A percentile compares a stretch with the other conserved stretches of the same genome.
Evolutionary conservation across 2,329 filamentous ascomycete species (phyloP).

Genomic region (Hymenoscyphus scutula): DNA sequence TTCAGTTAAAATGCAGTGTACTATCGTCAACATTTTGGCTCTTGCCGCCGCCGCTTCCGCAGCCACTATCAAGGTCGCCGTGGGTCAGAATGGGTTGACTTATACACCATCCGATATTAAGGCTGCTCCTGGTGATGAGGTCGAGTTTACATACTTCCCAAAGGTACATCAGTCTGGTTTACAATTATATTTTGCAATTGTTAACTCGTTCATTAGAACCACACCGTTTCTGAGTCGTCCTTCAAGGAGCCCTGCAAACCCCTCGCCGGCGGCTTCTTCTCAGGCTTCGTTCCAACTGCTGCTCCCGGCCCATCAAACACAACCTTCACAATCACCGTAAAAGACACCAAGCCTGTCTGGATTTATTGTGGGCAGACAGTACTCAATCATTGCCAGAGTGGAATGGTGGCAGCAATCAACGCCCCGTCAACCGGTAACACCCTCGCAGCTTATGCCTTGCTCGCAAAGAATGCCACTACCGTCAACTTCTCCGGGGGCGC

Average conservation of each 20-base stretch:
- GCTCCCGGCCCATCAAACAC: slow-evolving; percentile 33
- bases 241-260: slow-evolving; percentile 43
- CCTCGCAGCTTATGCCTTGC: slow-evolving; percentile 39
- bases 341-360: slow-evolving; percentile 43
- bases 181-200: background rate
- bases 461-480: slow-evolving; percentile 29
- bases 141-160: slow-evolving; percentile 39
- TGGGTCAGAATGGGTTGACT: slow-evolving; percentile 90
- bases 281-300: slow-evolving; percentile 40
- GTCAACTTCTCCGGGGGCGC: slow-evolving; percentile 38
- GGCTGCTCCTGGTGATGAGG: slow-evolving; percentile 34
- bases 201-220: slow-evolving; percentile 30
- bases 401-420: slow-evolving; percentile 52
- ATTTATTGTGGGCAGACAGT: slow-evolving; percentile 41
- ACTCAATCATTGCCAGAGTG: slow-evolving; percentile 48
- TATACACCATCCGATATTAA: slow-evolving; percentile 53
- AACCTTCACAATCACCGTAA: slow-evolving; percentile 41
- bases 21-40: slow-evolving; percentile 17
- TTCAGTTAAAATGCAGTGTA: slow-evolving; percentile 23
- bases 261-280: slow-evolving; percentile 39
- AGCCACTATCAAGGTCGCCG: slow-evolving; percentile 55
- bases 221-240: slow-evolving; percentile 39
- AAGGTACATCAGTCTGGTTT: slow-evolving; percentile 16
- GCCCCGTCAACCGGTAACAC: slow-evolving; percentile 38
- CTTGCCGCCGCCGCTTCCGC: slow-evolving; percentile 19